Base-by-base conservation (phyloP, 805 yeast genomes). In the Debaryomyces castellii region DNA sequence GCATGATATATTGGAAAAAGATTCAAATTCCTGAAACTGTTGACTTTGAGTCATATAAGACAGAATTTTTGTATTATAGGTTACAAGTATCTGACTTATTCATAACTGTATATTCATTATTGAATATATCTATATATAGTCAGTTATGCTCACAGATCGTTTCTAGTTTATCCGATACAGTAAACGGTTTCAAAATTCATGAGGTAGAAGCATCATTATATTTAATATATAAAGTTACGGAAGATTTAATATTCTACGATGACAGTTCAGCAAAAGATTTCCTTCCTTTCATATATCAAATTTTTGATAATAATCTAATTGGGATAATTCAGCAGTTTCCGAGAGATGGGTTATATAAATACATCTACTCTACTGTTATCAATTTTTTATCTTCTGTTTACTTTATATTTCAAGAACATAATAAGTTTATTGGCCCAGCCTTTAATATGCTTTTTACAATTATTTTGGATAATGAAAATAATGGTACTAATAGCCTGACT, bases 51-150 rank as follows among this genome's bases (percentile, higher is more conserved):
- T 64, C 67, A 8, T 58, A 59, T 21, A 62, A 69, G 46, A 73
- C 76, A 17, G 95, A 85, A 51, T 88, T 90, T 55, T 64, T 66
- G 18, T 75, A 81, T 21, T 92, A 81, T 62, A 76, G 97, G 53
- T 67, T 80, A 25, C 92, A 86, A 49, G 85, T 86, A 8, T 78
- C 85, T 1, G 98, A 94, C 53, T 72, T 91, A 32, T 79, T 88
- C 51, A 94, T 89, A 44, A 71, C 81, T 0, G 64, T 85, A 1
- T 88, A 85, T 68, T 79, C 89, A 0, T 69, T 87, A 4, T 71
- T 89, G 30, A 88, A 87, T 32, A 44, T 62, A 0, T 66, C 74
- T 1, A 61, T 88, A 30, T 79, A 78, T 51, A 66, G 69, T 4
- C 70, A 64, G 17, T 60, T 87, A 23, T 53, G 69, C 1, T 53